Conservation (phyloP, 83 land plant genomes). For the Picea engelmannii region DNA sequence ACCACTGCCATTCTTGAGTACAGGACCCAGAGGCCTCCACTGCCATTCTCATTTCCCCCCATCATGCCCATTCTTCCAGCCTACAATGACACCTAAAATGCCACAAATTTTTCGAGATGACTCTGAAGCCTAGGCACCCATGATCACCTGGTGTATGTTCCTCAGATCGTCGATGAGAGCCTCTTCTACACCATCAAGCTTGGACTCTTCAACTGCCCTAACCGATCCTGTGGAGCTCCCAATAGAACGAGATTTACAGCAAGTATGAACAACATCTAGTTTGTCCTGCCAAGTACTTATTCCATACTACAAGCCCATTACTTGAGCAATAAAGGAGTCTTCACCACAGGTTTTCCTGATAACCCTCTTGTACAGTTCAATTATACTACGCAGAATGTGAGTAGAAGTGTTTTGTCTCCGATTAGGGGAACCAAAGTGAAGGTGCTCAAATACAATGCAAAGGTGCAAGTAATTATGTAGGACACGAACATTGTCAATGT, state of each 20-base stretch:
- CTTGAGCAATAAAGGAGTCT: no score
- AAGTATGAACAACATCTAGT: not conserved
- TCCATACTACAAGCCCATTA: constrained; percentile 6
- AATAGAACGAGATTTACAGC: constrained; percentile 23
- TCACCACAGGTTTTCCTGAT: constrained; percentile 9
- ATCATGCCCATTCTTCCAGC: constrained; percentile 51
- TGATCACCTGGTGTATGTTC: constrained; percentile 31
- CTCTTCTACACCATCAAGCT: constrained; percentile 66
- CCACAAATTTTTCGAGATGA: constrained; percentile 26
- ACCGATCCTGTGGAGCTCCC: constrained; percentile 43
- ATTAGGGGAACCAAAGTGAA: no score
- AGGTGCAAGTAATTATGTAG: constrained; percentile 54
- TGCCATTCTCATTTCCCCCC: not conserved
- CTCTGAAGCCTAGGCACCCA: constrained; percentile 28
- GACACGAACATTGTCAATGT: constrained; percentile 11
- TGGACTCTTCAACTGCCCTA: constrained; percentile 24
- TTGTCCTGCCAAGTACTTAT: constrained; percentile 16
- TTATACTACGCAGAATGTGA: constrained; percentile 22
- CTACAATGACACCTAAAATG: constrained; percentile 56
- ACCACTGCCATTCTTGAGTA: constrained; percentile 11
- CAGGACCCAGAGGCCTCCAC: constrained; percentile 5
- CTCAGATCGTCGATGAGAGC: constrained; percentile 35
- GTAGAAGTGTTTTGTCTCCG: no score
- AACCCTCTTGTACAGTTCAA: constrained; percentile 19
- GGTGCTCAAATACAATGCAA: not conserved